phyloP scores from a whole-genome alignment of 345 rosid genomes.

The Arabidopsis arenosa region DNA sequence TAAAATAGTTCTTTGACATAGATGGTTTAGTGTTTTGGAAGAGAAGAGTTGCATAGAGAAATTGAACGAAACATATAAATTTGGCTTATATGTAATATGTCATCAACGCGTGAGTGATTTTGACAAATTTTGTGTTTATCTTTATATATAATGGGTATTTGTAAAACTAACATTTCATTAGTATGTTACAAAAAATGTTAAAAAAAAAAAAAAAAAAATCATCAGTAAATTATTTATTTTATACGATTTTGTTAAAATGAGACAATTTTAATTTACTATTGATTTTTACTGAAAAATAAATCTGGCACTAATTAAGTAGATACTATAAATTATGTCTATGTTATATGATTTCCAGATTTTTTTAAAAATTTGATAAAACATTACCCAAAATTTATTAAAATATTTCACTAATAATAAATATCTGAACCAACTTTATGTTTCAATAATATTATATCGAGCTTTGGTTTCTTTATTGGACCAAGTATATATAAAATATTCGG shows the following conservation, averaged over 20 bases:
- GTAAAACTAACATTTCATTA: no score
- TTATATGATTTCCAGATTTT: no score
- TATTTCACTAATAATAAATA: background rate
- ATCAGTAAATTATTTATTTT: no score
- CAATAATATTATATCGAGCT: background rate
- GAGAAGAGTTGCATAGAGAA: background rate
- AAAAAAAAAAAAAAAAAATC: no score
- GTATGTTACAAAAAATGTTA: no score
- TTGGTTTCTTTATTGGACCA: background rate
- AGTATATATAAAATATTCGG: background rate
- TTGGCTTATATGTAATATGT: no score
- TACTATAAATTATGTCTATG: no score
- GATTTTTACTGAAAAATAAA: no score
- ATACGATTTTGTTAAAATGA: background rate
- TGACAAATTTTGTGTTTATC: background rate
- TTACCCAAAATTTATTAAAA: no score
- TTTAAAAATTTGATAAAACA: no score
- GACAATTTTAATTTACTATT: no score
- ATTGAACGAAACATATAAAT: background rate
- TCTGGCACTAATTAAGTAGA: background rate
- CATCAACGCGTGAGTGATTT: background rate
- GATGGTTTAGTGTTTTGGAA: constrained; percentile 10
- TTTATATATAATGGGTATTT: background rate
- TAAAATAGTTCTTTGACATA: background rate
- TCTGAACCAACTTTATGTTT: background rate